Evolutionary conservation across 192 early-diverging fungal species (phyloP), one percentile per base, ranked within the genome.

Genomic region (Spizellomyces sp.): DNA sequence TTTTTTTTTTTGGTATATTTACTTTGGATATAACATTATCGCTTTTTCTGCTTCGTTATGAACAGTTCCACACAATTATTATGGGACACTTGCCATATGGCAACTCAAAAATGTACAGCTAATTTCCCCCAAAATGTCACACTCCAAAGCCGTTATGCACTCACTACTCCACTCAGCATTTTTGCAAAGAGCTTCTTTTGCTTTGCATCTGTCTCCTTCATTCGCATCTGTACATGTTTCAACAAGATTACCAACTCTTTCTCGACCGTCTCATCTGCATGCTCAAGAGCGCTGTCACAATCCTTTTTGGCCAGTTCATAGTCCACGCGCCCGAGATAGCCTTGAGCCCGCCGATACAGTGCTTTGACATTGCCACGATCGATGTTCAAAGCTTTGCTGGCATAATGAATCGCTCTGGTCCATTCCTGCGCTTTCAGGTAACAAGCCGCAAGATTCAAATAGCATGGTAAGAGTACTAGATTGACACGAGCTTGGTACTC

Each of bases 351-450:
- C 15, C 76, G 71, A 52, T 74, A 78, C 6, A 45, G 47, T 17
- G 76, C 76, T 57, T 78, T 78, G 43, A 27, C 47, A 45, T 75
- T 64, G 5, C 10, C 57, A 4, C 50, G 42, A 12, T 75, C 65
- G 21, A 78, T 56, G 14, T 56, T 56, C 5, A 78, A 17, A 2
- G 63, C 70, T 46, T 68, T 68, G 14, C 43, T 63, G 19, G 50
- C 19, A 41, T 65, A 45, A 36, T 45, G 46, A 21, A 64, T 12
- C 36, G 62, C 76, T 47, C 66, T 45, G 14, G 56, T 22, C 21
- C 45, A 55, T 21, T 68, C 42, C 27, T 69, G 52, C 27, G 36
- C 10, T 47, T 78, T 78, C 9, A 78, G 63, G 62, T 50, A 59
- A n/a, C 58, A 70, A 3, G 43, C 22, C n/a, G 76, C 59, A 27